Conservation (phyloP, 345 rosid species). For the Lagerstroemia speciosa region DNA sequence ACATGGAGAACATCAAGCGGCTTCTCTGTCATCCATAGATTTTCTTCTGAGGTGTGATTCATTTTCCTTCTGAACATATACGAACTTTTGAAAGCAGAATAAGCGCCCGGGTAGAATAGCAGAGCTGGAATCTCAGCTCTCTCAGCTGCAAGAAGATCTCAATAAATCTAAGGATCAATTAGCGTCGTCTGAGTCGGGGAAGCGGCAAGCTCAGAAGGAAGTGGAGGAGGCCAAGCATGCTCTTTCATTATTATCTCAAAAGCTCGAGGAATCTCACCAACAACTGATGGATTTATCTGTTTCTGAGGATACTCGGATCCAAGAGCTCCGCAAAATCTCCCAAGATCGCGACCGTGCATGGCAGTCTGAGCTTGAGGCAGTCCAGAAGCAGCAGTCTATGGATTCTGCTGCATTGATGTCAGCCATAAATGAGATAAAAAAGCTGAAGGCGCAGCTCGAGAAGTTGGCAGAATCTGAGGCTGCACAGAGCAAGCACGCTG, state of each 20-base stretch:
- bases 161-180: slow-evolving; percentile 72
- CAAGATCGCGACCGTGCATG: slow-evolving; percentile 87
- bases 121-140: slow-evolving; percentile 56
- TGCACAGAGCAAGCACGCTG: slow-evolving; percentile 46
- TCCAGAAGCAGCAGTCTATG: slow-evolving; percentile 73
- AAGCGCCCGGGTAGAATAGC: slow-evolving; percentile 42
- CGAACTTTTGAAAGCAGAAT: slow-evolving; percentile 27
- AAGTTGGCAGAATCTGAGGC: slow-evolving; percentile 58
- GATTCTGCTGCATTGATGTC: slow-evolving; percentile 75
- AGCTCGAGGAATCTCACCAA: slow-evolving; percentile 52
- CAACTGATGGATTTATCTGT: slow-evolving; percentile 64
- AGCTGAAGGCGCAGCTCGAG: slow-evolving; percentile 72
- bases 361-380: slow-evolving; percentile 95
- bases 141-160: slow-evolving; percentile 77
- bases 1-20: background rate
- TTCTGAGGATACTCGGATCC: slow-evolving; percentile 72
- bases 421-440: slow-evolving; percentile 80
- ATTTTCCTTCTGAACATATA: background rate
- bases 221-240: slow-evolving; percentile 66
- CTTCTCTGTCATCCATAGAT: background rate
- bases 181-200: slow-evolving; percentile 55
- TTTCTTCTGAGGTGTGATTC: background rate
- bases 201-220: slow-evolving; percentile 63
- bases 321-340: slow-evolving; percentile 74
- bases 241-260: slow-evolving; percentile 37